phyloP scores from a whole-genome alignment of 2,329 filamentous ascomycete species.

The Neurospora sp. region DNA sequence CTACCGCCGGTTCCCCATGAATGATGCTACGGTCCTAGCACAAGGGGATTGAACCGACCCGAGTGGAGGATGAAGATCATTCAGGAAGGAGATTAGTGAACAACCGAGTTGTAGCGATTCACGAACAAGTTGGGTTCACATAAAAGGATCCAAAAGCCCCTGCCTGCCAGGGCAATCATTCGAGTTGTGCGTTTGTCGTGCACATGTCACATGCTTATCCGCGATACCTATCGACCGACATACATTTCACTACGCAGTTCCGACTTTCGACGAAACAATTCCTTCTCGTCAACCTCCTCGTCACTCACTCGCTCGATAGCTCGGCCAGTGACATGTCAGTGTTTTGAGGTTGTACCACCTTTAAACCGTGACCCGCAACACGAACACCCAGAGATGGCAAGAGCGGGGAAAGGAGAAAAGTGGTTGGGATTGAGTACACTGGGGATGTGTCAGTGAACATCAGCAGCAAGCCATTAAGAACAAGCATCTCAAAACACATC shows the following conservation, averaged over 20 bases:
- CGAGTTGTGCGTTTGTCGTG: background rate
- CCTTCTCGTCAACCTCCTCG: background rate
- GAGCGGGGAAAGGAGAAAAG: background rate
- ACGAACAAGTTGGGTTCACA: background rate
- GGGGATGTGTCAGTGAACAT: background rate
- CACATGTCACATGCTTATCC: background rate
- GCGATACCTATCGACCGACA: background rate
- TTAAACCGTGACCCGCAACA: background rate
- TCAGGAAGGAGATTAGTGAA: too few species aligned
- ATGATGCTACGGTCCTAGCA: background rate
- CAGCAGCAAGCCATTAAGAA: too few species aligned
- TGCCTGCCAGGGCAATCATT: background rate
- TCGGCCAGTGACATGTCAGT: background rate
- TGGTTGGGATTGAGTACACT: background rate
- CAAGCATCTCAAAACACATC: too few species aligned
- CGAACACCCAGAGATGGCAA: background rate
- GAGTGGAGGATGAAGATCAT: too few species aligned
- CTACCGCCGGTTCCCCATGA: background rate
- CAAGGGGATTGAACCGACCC: too few species aligned
- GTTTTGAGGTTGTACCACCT: background rate
- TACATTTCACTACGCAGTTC: background rate
- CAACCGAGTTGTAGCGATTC: background rate
- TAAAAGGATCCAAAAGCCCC: background rate
- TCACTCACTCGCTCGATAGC: background rate
- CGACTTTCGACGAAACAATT: background rate